Conservation (phyloP, 75 land plant species). For the Sequoiadendron giganteum region DNA sequence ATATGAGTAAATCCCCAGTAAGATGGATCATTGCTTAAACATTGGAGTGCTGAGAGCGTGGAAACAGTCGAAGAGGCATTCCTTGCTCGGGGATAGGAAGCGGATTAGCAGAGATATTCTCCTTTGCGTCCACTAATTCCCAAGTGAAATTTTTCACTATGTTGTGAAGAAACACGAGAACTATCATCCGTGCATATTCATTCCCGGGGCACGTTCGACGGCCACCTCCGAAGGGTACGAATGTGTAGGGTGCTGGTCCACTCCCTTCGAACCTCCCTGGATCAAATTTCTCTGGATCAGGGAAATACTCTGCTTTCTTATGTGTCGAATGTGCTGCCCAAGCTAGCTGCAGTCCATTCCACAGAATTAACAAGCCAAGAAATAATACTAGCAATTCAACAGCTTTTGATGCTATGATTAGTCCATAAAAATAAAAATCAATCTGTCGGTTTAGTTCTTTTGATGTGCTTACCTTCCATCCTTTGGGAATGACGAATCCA, state of each 20-base stretch:
- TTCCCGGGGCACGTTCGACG: slow-evolving; percentile 51
- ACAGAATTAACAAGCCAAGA: not conserved
- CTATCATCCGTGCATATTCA: slow-evolving; percentile 40
- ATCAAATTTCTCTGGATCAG: slow-evolving; percentile 45
- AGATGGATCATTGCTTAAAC: no score
- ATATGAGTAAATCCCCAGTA: no score
- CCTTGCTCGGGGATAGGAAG: slow-evolving; percentile 27
- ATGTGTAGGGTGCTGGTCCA: slow-evolving; percentile 40
- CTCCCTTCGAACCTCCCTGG: slow-evolving; percentile 39
- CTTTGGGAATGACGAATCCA: slow-evolving; percentile 57
- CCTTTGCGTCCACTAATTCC: slow-evolving; percentile 31
- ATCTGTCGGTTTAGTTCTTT: no score
- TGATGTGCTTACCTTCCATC: slow-evolving; percentile 40
- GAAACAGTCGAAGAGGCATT: slow-evolving; percentile 1
- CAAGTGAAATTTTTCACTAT: slow-evolving; percentile 32
- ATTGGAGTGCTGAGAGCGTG: no score
- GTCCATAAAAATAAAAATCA: no score
- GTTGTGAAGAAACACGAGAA: slow-evolving; percentile 43
- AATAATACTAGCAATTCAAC: no score
- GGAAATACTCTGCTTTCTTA: slow-evolving; percentile 28
- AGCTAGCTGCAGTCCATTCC: slow-evolving; percentile 13
- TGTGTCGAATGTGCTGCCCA: slow-evolving; percentile 29
- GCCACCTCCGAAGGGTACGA: slow-evolving; percentile 62
- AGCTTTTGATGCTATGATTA: no score
- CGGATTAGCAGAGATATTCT: slow-evolving; percentile 24